A percentile compares a stretch with the other conserved stretches of the same genome.
Conservation (phyloP, 129 eudicot species). For the Sambucus nigra region DNA sequence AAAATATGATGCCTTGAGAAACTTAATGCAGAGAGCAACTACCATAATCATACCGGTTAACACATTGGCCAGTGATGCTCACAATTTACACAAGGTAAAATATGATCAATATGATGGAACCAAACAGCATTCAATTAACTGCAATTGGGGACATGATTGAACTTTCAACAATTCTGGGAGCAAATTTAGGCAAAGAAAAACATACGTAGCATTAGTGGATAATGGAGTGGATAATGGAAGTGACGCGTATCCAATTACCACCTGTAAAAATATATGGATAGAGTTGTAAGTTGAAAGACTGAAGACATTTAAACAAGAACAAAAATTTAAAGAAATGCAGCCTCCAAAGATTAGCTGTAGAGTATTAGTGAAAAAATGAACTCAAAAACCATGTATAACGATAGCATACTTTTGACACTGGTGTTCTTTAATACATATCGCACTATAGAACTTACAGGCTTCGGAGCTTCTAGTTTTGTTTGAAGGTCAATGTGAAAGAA, state of each 20-base stretch:
- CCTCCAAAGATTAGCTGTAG: not conserved
- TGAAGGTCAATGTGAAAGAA: slow-evolving; percentile 94
- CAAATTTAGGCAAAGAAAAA: slow-evolving; percentile 1
- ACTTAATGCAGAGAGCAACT: too few species aligned
- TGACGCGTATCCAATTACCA: slow-evolving; percentile 80
- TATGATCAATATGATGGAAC: not conserved
- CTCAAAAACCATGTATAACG: slow-evolving; percentile 1
- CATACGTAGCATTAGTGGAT: slow-evolving; percentile 87
- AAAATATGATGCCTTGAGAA: too few species aligned
- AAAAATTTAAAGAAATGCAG: too few species aligned
- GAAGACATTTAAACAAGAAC: too few species aligned
- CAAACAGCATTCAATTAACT: too few species aligned
- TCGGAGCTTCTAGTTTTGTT: slow-evolving; percentile 95
- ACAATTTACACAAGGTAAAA: not conserved
- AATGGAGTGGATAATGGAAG: slow-evolving; percentile 86
- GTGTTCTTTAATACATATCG: not conserved
- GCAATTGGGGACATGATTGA: too few species aligned
- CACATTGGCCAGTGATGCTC: too few species aligned
- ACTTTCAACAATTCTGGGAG: too few species aligned
- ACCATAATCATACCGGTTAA: too few species aligned
- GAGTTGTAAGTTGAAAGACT: slow-evolving; percentile 4
- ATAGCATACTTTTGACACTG: not conserved
- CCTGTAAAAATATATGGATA: slow-evolving; percentile 32
- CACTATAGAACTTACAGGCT: slow-evolving; percentile 58
- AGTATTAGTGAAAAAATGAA: not conserved